Evolutionary conservation across 129 eudicot genomes (phyloP).

Genomic region (Ambrosia trifida): DNA sequence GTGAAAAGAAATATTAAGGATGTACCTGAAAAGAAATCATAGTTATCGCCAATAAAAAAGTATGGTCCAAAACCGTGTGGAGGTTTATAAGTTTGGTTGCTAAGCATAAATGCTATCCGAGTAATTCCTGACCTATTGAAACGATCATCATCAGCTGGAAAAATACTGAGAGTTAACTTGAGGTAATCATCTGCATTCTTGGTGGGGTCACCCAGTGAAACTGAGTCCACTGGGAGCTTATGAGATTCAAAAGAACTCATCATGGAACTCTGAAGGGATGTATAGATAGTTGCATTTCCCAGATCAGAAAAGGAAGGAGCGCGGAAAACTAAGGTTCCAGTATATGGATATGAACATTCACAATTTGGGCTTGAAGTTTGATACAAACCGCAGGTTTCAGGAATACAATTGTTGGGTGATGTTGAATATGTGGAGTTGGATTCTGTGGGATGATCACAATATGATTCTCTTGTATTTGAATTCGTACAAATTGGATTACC

Average conservation of each 20-base stretch:
- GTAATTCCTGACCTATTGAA: constrained; percentile 68
- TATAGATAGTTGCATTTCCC: constrained; percentile 43
- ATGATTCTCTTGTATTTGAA: constrained; percentile 30
- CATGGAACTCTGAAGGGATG: constrained; percentile 42
- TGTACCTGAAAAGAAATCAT: constrained; percentile 60
- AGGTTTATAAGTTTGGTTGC: constrained; percentile 72
- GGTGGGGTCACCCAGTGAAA: constrained; percentile 53
- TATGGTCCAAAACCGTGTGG: constrained; percentile 76
- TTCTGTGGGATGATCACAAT: constrained; percentile 41
- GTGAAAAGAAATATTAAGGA: not conserved
- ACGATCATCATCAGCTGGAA: constrained; percentile 57
- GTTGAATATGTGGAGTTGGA: constrained; percentile 50
- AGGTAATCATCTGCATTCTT: constrained; percentile 54
- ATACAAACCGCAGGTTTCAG: constrained; percentile 41
- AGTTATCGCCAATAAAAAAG: constrained; percentile 42
- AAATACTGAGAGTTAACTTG: constrained; percentile 42
- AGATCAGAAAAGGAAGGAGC: constrained; percentile 77
- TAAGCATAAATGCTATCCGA: constrained; percentile 52
- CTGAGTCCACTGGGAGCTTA: constrained; percentile 63
- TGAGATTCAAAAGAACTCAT: constrained; percentile 37
- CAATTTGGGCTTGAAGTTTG: constrained; percentile 68
- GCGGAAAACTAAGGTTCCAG: constrained; percentile 60
- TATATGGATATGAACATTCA: constrained; percentile 69
- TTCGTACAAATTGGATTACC: constrained; percentile 56
- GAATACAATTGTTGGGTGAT: constrained; percentile 46